phyloP scores from a whole-genome alignment of 2,329 filamentous ascomycete genomes.

The Coniochaeta ligniaria region DNA sequence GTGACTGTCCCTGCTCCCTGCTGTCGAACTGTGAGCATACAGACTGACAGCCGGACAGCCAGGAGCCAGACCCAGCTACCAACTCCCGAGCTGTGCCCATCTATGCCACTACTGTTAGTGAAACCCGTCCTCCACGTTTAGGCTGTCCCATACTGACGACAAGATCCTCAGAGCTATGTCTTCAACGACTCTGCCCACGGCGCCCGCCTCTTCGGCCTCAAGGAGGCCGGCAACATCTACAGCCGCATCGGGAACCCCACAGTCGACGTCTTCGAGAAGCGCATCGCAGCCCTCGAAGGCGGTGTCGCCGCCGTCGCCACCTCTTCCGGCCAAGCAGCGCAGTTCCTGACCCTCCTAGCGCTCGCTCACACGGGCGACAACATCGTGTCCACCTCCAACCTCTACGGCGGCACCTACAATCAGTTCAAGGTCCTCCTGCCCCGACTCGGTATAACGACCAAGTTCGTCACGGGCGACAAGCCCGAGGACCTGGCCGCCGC shows the following conservation, averaged over 20 bases:
- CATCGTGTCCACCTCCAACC: slow-evolving; percentile 82
- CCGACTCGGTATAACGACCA: slow-evolving; percentile 79
- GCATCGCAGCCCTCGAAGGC: slow-evolving; percentile 90
- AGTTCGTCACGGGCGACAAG: slow-evolving; percentile 78
- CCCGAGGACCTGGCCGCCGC: slow-evolving; percentile 70
- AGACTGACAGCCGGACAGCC: slow-evolving; percentile 40
- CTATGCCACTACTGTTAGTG: slow-evolving; percentile 76
- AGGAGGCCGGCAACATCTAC: slow-evolving; percentile 97
- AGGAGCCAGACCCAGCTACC: slow-evolving; percentile 71
- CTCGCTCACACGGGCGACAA: slow-evolving; percentile 88
- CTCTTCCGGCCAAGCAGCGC: slow-evolving; percentile 80
- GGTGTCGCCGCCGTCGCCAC: slow-evolving; percentile 81
- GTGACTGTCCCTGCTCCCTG: neutral
- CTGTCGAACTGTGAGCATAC: neutral
- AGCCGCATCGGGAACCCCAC: slow-evolving; percentile 97
- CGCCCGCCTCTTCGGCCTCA: slow-evolving; percentile 89
- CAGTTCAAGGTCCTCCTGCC: slow-evolving; percentile 90
- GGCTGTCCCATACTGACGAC: neutral
- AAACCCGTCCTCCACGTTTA: neutral
- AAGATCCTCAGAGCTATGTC: slow-evolving; percentile 59
- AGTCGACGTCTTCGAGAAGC: slow-evolving; percentile 92
- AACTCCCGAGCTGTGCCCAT: slow-evolving; percentile 91
- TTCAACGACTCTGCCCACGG: slow-evolving; percentile 97
- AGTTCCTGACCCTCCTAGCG: slow-evolving; percentile 82
- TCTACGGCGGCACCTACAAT: slow-evolving; percentile 96